These are phyloP conservation scores for Agrocybe praecox DNA, from an alignment of 768 basidiomycete species.

Conservation along the genomic window DNA sequence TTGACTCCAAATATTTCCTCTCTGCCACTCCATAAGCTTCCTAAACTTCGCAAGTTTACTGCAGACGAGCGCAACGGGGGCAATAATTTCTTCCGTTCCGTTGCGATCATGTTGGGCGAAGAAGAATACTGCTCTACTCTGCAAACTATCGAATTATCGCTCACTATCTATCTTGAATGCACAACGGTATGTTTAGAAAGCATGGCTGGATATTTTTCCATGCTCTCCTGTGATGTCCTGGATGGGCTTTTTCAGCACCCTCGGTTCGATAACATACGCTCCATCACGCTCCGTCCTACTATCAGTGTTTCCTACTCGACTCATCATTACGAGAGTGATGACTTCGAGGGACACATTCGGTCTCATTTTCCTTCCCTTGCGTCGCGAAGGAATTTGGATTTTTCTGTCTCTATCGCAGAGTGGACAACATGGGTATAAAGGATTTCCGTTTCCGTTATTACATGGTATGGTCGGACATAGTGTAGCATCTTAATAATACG, in stretches of 20 bases:
- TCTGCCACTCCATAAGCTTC: neutral
- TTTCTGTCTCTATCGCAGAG: neutral
- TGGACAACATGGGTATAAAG: neutral
- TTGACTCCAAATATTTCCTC: neutral
- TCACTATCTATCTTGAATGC: neutral
- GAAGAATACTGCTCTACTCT: neutral
- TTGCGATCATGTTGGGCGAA: neutral
- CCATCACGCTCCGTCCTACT: neutral
- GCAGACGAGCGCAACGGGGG: neutral
- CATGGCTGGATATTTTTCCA: neutral
- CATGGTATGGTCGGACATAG: neutral
- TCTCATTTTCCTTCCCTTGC: neutral
- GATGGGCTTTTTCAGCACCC: neutral
- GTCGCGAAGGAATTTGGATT: neutral
- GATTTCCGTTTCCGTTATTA: neutral
- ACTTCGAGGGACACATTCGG: neutral
- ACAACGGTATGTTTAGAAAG: neutral
- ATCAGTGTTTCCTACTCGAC: neutral
- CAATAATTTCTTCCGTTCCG: neutral
- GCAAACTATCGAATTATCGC: neutral
- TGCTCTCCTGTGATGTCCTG: neutral
- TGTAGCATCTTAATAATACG: too few relatives aligned
- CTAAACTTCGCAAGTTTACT: neutral
- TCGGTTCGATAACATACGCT: neutral
- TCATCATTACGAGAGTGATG: neutral